A percentile compares a stretch with the other conserved stretches of the same genome.
Evolutionary conservation across 345 rosid genomes (phyloP).

Genomic region (Citrus hindsii): DNA sequence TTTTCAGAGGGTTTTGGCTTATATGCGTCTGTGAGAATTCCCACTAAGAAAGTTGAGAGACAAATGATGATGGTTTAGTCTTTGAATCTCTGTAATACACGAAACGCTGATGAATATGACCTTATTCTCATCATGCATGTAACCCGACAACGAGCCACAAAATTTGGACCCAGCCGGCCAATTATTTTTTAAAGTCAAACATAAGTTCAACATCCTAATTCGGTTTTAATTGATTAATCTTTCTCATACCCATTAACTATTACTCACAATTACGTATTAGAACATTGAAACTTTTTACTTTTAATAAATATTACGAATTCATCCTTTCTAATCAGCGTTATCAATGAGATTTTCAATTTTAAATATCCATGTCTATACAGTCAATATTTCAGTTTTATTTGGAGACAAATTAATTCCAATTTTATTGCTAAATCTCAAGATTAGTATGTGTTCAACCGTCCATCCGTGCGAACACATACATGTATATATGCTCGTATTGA

Average conservation of each 20-base stretch:
- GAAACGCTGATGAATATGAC: not conserved
- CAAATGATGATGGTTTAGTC: not conserved
- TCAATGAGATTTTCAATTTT: not conserved
- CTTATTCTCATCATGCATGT: not conserved
- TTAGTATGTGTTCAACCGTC: not conserved
- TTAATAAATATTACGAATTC: too few species aligned
- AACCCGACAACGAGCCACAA: not conserved
- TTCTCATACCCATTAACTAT: not conserved
- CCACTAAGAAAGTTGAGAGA: not conserved
- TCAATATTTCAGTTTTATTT: too few species aligned
- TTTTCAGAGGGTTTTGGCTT: not conserved
- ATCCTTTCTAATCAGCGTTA: not conserved
- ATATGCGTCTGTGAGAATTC: conserved; percentile 9
- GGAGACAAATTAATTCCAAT: not conserved
- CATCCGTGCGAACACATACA: not conserved
- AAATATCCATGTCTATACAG: too few species aligned
- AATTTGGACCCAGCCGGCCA: not conserved
- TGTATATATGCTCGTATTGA: too few species aligned
- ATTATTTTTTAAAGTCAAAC: not conserved
- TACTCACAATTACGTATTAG: not conserved
- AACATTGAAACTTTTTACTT: not conserved
- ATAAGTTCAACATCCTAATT: not conserved
- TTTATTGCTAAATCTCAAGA: not conserved
- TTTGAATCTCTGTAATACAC: too few species aligned
- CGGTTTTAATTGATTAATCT: not conserved